Evolutionary conservation across 495 filamentous ascomycete species (phyloP).

Genomic region (Staphylotrichum longicolle): DNA sequence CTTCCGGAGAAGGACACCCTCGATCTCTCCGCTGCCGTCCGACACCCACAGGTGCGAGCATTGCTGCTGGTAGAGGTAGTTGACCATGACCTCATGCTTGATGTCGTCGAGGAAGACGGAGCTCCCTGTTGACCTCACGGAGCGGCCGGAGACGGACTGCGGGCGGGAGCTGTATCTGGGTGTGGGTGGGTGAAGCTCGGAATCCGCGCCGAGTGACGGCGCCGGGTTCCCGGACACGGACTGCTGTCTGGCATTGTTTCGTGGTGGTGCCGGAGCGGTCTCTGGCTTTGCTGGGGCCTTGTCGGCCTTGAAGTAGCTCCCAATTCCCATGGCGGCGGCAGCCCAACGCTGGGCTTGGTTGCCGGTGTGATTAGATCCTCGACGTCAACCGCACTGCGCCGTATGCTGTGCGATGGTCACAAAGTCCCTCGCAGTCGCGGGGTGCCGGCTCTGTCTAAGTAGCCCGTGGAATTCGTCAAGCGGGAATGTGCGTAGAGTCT

Average conservation of each 20-base stretch:
- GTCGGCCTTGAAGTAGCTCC: conserved; percentile 59
- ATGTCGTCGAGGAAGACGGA: conserved; percentile 69
- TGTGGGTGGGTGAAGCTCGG: conserved; percentile 49
- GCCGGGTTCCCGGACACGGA: conserved; percentile 29
- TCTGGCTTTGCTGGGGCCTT: conserved; percentile 24
- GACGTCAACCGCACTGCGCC: conserved; percentile 1
- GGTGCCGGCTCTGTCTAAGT: neutral
- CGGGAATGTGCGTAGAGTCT: neutral
- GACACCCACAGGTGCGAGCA: conserved; percentile 68
- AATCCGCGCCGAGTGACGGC: conserved; percentile 26
- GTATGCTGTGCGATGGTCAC: conserved; percentile 2
- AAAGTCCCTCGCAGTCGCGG: neutral
- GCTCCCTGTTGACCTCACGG: conserved; percentile 47
- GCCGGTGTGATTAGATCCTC: conserved; percentile 10
- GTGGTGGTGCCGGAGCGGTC: neutral
- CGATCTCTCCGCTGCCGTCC: conserved; percentile 60
- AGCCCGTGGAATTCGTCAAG: neutral
- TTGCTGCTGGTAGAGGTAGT: conserved; percentile 77
- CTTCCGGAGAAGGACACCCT: conserved; percentile 71
- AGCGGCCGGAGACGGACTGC: conserved; percentile 49
- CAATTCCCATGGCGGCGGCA: conserved; percentile 54
- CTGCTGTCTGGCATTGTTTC: conserved; percentile 13
- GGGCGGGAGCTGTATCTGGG: conserved; percentile 48
- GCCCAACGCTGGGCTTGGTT: conserved; percentile 12
- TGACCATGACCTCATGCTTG: conserved; percentile 81